Percentiles rank a stretch among this genome's conserved stretches.
Conservation (phyloP, 1,284 basidiomycete genomes). For the Dichomitus squalens region DNA sequence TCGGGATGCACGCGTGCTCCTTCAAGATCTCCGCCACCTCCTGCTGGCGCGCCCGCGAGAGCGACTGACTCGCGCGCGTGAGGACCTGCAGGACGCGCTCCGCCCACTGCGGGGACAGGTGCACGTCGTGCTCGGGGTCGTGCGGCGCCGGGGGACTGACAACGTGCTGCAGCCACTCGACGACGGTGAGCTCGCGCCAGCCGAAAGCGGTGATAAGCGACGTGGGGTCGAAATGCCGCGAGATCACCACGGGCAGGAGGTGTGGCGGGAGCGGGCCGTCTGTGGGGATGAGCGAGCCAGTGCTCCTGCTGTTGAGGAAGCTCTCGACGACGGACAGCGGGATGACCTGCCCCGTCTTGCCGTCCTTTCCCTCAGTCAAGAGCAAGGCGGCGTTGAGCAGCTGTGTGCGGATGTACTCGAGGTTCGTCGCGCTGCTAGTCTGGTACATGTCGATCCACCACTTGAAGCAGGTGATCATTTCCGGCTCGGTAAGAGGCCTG, state of each 20-base stretch:
- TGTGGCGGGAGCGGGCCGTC: conserved; percentile 84
- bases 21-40: conserved; percentile 63
- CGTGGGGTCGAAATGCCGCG: conserved; percentile 61
- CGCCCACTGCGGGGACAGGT: conserved; percentile 73
- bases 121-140: conserved; percentile 66
- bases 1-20: conserved; percentile 80
- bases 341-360: conserved; percentile 54
- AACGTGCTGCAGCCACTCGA: conserved; percentile 80
- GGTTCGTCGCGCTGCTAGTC: conserved; percentile 44
- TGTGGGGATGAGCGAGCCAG: conserved; percentile 66
- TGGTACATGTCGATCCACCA: conserved; percentile 86
- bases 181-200: conserved; percentile 81
- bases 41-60: conserved; percentile 60
- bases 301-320: conserved; percentile 71
- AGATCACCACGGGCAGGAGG: conserved; percentile 74
- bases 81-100: conserved; percentile 81
- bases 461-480: conserved; percentile 82
- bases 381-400: conserved; percentile 76
- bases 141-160: conserved; percentile 47
- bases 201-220: conserved; percentile 67
- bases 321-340: conserved; percentile 72
- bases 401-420: conserved; percentile 55
- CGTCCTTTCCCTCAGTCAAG: conserved; percentile 42
- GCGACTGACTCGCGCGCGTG: conserved; percentile 75
- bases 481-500: conserved; percentile 73